These are phyloP conservation scores for Crithidia expoeki DNA, from an alignment of 208 protist species.

Conservation along the genomic window DNA sequence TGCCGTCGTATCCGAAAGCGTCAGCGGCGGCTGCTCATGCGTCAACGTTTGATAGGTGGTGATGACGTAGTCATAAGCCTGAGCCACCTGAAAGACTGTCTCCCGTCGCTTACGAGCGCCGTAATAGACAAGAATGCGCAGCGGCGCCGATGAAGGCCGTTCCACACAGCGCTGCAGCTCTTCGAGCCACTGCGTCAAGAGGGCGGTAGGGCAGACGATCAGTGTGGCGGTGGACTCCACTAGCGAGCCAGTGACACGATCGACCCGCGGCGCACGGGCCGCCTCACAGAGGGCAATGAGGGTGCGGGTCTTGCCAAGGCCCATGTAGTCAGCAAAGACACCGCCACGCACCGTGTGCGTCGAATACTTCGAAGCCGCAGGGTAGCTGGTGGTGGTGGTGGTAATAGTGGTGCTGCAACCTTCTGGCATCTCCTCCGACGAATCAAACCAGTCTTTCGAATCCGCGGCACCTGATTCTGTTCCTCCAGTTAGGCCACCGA, in stretches of 20 bases:
- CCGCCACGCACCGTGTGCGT: constrained; percentile 46
- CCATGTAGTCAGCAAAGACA: constrained; percentile 82
- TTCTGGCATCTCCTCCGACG: not conserved
- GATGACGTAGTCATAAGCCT: constrained; percentile 87
- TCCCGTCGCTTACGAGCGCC: constrained; percentile 47
- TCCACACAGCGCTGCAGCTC: constrained; percentile 64
- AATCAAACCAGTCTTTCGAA: not conserved
- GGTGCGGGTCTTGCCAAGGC: constrained; percentile 77
- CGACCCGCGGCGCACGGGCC: constrained; percentile 34
- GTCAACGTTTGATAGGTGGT: constrained; percentile 70
- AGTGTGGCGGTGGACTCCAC: constrained; percentile 69
- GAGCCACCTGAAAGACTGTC: constrained; percentile 51
- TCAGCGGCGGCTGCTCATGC: constrained; percentile 34
- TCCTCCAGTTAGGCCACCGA: not conserved
- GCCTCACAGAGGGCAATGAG: constrained; percentile 76
- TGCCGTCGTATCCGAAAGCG: not conserved
- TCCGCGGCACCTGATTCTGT: not conserved
- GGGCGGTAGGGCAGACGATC: constrained; percentile 72
- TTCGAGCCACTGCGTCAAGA: constrained; percentile 71
- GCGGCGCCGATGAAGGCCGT: constrained; percentile 28
- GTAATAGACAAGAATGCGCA: constrained; percentile 79
- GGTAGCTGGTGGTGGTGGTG: not conserved
- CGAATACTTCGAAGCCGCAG: not conserved
- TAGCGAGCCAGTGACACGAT: constrained; percentile 62
- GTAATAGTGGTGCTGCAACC: not conserved